Conservation (phyloP, 371 early-diverging fungal species). For the Catenaria anguillulae region DNA sequence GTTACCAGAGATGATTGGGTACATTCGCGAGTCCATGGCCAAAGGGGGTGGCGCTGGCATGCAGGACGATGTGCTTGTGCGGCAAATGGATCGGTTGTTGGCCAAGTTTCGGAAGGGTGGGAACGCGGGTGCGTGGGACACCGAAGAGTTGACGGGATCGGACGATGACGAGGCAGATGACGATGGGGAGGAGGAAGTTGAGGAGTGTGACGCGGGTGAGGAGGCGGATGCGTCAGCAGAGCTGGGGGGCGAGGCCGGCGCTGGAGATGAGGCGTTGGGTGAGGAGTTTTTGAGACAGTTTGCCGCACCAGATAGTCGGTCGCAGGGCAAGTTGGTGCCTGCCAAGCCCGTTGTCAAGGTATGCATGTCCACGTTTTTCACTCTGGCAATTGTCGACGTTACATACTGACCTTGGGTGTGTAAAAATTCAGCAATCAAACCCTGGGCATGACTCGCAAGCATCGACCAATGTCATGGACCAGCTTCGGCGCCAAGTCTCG, state of each 20-base stretch:
- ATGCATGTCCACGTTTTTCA: too few relatives aligned
- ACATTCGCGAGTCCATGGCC: constrained; percentile 6
- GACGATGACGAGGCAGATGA: too few relatives aligned
- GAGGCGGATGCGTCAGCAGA: not conserved
- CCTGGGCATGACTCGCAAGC: too few relatives aligned
- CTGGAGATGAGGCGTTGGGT: not conserved
- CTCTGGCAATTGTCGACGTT: too few relatives aligned
- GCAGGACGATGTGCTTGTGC: constrained; percentile 19
- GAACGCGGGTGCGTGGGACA: too few relatives aligned
- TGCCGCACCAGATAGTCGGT: constrained; percentile 1
- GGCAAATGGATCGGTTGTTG: constrained; percentile 10
- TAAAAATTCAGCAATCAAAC: too few relatives aligned
- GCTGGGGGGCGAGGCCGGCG: not conserved
- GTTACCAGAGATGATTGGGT: not conserved
- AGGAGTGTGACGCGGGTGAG: not conserved
- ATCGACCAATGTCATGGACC: too few relatives aligned
- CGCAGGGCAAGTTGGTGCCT: not conserved
- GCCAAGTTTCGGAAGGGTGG: not conserved
- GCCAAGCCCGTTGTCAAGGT: too few relatives aligned
- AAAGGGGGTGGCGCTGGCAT: not conserved
- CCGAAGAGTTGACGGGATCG: too few relatives aligned
- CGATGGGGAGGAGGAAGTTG: not conserved
- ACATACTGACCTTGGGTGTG: too few relatives aligned
- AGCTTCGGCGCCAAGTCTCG: too few relatives aligned
- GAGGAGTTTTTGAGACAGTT: not conserved